Evolutionary conservation across 2,329 filamentous ascomycete species (phyloP).

Genomic region (Lojkania enalia): DNA sequence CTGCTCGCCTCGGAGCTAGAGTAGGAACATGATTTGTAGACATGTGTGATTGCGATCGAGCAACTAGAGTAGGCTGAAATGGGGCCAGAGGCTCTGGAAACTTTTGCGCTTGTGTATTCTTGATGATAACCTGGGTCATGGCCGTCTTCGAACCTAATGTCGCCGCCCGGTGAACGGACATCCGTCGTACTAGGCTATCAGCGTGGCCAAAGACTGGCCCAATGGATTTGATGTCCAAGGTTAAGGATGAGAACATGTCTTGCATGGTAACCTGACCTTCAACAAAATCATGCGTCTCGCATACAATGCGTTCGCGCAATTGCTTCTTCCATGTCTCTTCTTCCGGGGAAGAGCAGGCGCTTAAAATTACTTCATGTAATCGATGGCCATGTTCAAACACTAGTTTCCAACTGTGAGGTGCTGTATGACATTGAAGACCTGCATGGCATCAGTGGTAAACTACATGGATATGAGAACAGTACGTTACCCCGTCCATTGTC

Average conservation of each 20-base stretch:
- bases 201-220: slow-evolving; percentile 75
- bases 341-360: slow-evolving; percentile 79
- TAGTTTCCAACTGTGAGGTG: slow-evolving; percentile 89
- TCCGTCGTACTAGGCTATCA: slow-evolving; percentile 64
- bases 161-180: slow-evolving; percentile 79
- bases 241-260: slow-evolving; percentile 65
- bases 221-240: slow-evolving; percentile 71
- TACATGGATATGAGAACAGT: not conserved
- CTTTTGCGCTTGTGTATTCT: slow-evolving; percentile 75
- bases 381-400: slow-evolving; percentile 77
- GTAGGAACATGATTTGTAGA: slow-evolving; percentile 69
- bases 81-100: slow-evolving; percentile 54
- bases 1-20: slow-evolving; percentile 72
- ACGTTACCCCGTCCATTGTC: slow-evolving; percentile 72
- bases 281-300: slow-evolving; percentile 55
- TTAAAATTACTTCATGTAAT: slow-evolving; percentile 83
- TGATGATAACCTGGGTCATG: slow-evolving; percentile 78
- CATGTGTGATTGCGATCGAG: slow-evolving; percentile 78
- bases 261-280: slow-evolving; percentile 53
- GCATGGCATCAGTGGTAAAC: slow-evolving; percentile 15
- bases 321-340: slow-evolving; percentile 77
- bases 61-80: slow-evolving; percentile 60
- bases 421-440: slow-evolving; percentile 87
- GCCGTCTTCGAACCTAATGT: slow-evolving; percentile 71
- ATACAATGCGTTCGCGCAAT: slow-evolving; percentile 58